Evolutionary conservation across 1,284 basidiomycete species (phyloP), one percentile per base, ranked within the genome.

Genomic region (Naganishia liquefaciens): DNA sequence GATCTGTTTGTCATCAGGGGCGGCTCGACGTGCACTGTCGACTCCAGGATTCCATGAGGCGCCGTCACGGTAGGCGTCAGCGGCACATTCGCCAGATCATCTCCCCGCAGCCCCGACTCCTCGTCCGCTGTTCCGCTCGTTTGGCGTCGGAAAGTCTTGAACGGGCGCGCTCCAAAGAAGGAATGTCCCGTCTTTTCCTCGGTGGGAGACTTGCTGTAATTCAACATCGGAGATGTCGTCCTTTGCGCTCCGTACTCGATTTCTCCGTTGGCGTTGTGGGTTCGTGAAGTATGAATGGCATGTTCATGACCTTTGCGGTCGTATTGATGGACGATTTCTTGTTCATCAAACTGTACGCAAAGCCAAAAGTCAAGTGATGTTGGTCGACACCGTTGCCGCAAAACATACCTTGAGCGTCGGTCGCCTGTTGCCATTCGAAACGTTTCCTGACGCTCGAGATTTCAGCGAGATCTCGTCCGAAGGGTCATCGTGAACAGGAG

Each of bases 301-400:
- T 70, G 68, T 5, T 64, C 65, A 30, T 73, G 72, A 11, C 68
- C 69, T 21, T 71, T 68, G 2, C 66, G 62, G 33, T 72, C 75
- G 64, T 79, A 79, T 63, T 78, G 73, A 69, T 79, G 76, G 2
- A 78, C 75, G 15, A 76, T 68, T 54, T 79, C 76, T 10, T 71
- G 69, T 63, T 76, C 74, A 57, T 75, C 76, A 54, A 79, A 79
- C 73, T 75, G 54, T 27, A 28, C 30, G 17, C 37, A 19, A 61
- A 15, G 40, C 33, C 13, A 39, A 39, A 37, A 50, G 42, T 13
- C 17, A 10, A 39, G 21, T n/a, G n/a, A 13, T 21, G 11, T 23
- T 10, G 11, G 19, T 2, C 2, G 52, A 23, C 51, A 19, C 6
- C 30, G 39, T 15, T 7, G 37, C n/a, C 49, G 33, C n/a, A 9